These are phyloP conservation scores for Malus sieversii DNA, from an alignment of 306 rosid genomes.

Conservation along the genomic window DNA sequence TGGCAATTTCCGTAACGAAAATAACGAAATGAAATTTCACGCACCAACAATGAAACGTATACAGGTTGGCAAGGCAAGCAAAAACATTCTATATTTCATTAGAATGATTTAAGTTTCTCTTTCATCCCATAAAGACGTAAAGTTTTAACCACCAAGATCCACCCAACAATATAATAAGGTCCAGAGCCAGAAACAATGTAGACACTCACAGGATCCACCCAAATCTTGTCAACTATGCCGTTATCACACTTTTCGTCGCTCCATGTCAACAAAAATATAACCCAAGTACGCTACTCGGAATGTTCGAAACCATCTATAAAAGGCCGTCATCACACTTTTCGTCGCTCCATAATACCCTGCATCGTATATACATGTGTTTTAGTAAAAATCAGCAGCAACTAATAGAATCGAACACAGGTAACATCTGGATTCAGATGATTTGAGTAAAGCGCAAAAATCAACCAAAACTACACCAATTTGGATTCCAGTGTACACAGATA, in stretches of 20 bases:
- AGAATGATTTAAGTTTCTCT: not conserved
- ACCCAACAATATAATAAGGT: not conserved
- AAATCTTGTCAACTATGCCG: conserved; percentile 27
- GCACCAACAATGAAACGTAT: not conserved
- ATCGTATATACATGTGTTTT: conserved; percentile 4
- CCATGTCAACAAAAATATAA: conserved; percentile 26
- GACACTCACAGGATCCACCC: not conserved
- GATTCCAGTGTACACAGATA: not conserved
- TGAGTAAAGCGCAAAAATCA: not conserved
- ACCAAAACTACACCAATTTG: not conserved
- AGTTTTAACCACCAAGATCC: conserved; percentile 17
- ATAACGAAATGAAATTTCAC: not conserved
- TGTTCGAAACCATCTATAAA: conserved; percentile 28
- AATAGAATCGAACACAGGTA: conserved; percentile 7
- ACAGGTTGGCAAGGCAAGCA: not conserved
- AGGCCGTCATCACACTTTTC: conserved; percentile 32
- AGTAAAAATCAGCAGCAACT: conserved; percentile 10
- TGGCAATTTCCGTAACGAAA: too few species aligned
- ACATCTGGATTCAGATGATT: not conserved
- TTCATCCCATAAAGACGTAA: conserved; percentile 1
- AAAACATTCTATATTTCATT: not conserved
- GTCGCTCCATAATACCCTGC: conserved; percentile 31
- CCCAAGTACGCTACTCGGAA: conserved; percentile 7
- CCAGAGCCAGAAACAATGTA: conserved; percentile 12
- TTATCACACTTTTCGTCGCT: conserved; percentile 9